Evolutionary conservation across 2,329 filamentous ascomycete genomes (phyloP), one percentile per base, ranked within the genome.

Genomic region (Pseudocercospora vitis): DNA sequence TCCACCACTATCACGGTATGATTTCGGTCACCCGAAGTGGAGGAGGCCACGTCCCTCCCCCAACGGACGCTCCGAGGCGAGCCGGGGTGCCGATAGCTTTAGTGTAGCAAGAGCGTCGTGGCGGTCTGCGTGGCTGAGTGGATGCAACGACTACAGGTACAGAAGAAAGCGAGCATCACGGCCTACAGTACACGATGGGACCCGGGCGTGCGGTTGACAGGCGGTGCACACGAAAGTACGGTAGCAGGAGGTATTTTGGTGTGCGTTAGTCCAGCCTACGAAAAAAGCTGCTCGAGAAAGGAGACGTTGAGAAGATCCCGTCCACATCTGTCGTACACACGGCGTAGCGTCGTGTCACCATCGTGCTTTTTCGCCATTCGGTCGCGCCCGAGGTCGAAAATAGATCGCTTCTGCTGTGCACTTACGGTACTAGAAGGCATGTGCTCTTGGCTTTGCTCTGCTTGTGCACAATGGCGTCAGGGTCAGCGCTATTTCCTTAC

Each of bases 161-260:
- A 16, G 19, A 9, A 7, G 21, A 9, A 19, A 40, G n/a, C 6
- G 21, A 12, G 24, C 37, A 12, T 23, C n/a, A 24, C 18, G 37
- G 37, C 19, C 24, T 18, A 18, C 18, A 42, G 4, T 9, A 42
- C 24, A 21, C 24, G 2, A 21, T 42, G 37, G 37, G 24, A n/a
- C 21, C 37, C 37, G 37, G 24, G 37, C 9, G 24, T 23, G 19
- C n/a, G 37, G 37, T 11, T 42, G 37, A 40, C 37, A 40, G 37
- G 37, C 37, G 37, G 7, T 19, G 37, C 37, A 16, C 19, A n/a
- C 37, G 21, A 19, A 40, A 40, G n/a, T n/a, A n/a, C n/a, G n/a
- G n/a, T n/a, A n/a, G n/a, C n/a, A n/a, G 37, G 14, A 40, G 16
- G 37, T 40, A 40, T 40, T 40, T 40, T 40, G 37, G 37, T 40